Conservation (phyloP, 2,329 filamentous ascomycete genomes). For the Elsinoe necatrix region DNA sequence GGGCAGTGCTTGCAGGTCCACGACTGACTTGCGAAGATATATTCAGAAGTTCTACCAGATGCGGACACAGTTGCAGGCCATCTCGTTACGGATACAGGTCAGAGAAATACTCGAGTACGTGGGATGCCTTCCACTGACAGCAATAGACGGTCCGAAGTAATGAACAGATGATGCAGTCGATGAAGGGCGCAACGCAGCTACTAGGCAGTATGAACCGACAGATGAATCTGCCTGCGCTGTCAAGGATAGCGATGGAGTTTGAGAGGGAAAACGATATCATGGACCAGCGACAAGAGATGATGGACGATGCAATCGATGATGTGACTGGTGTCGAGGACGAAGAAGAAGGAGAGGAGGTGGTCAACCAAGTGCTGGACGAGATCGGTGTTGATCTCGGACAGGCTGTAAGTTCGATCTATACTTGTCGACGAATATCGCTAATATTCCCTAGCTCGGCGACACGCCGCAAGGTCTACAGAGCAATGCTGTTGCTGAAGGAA, state of each 20-base stretch:
- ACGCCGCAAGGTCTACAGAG: slow-evolving; percentile 78
- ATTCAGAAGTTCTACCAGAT: slow-evolving; percentile 98
- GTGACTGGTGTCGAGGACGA: slow-evolving; percentile 86
- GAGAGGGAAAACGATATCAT: slow-evolving; percentile 98
- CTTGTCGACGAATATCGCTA: not conserved
- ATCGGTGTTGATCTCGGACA: slow-evolving; percentile 91
- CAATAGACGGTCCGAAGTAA: slow-evolving; percentile 87
- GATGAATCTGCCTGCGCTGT: slow-evolving; percentile 92
- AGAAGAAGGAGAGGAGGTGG: slow-evolving; percentile 92
- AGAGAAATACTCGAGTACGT: slow-evolving; percentile 15
- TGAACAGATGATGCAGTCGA: slow-evolving; percentile 99
- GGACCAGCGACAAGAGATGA: slow-evolving; percentile 98
- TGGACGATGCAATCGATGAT: slow-evolving; percentile 98
- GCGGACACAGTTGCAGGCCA: slow-evolving; percentile 93
- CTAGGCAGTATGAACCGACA: slow-evolving; percentile 94
- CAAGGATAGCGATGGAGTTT: slow-evolving; percentile 98
- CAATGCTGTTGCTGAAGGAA: slow-evolving; percentile 61
- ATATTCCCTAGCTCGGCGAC: slow-evolving; percentile 66
- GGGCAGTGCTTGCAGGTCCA: not conserved
- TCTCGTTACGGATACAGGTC: slow-evolving; percentile 89
- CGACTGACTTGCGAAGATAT: slow-evolving; percentile 49
- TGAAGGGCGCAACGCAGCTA: slow-evolving; percentile 93
- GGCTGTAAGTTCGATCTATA: slow-evolving; percentile 53
- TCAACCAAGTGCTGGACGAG: slow-evolving; percentile 93
- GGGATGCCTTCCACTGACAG: not conserved